A percentile compares a stretch with the other conserved stretches of the same genome.
phyloP scores from a whole-genome alignment of 805 yeast genomes.

The Ogataea trehaloabstinens region DNA sequence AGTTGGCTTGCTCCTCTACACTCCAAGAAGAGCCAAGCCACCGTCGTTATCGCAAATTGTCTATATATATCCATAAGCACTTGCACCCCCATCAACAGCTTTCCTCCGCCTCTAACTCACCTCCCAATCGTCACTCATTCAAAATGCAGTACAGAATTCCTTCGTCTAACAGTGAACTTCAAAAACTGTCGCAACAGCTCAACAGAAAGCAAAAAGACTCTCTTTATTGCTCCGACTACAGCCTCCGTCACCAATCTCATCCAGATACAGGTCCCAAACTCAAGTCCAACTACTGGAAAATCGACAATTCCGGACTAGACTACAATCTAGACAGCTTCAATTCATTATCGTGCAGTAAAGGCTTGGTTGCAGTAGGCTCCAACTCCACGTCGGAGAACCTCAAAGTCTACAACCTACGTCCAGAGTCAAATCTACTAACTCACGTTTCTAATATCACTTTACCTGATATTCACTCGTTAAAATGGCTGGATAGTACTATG shows the following conservation, averaged over 20 bases:
- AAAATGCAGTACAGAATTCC: conserved; percentile 2
- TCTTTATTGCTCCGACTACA: conserved; percentile 4
- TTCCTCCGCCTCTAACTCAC: neutral
- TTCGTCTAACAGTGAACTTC: conserved; percentile 8
- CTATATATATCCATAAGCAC: neutral
- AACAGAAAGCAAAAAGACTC: conserved; percentile 5
- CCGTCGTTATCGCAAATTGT: neutral
- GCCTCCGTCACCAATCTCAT: conserved; percentile 4
- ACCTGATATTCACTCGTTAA: conserved; percentile 51
- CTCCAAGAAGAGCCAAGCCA: neutral
- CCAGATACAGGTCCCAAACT: conserved; percentile 19
- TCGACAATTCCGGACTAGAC: conserved; percentile 16
- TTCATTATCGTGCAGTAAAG: conserved; percentile 36
- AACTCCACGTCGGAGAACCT: conserved; percentile 45
- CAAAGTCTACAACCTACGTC: conserved; percentile 48
- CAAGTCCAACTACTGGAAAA: conserved; percentile 35
- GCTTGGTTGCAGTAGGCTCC: conserved; percentile 51
- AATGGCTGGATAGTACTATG: conserved; percentile 44
- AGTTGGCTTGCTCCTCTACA: neutral
- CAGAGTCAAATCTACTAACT: conserved; percentile 40
- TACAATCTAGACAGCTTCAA: conserved; percentile 33
- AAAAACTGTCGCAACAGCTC: conserved; percentile 10
- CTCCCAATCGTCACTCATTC: conserved; percentile 2
- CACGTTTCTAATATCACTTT: conserved; percentile 59
- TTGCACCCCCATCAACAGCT: neutral